Base-by-base conservation (phyloP, 257 asterid species). In the Capsicum pubescens region DNA sequence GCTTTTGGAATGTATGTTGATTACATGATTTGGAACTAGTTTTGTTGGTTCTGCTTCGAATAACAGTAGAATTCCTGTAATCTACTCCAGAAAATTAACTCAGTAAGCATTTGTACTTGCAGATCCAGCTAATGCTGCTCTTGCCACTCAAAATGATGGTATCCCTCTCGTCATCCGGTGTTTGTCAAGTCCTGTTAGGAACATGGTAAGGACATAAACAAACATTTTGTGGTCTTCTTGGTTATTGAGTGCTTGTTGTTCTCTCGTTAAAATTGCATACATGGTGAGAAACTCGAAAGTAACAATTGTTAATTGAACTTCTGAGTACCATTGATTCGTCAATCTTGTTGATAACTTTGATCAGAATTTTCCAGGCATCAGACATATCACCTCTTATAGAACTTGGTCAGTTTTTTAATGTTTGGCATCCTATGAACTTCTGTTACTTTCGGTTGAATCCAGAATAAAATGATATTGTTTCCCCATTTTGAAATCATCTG, bases 191-290 rank as follows among this genome's bases (percentile, higher is more conserved):
- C 44, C 44, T 39, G 44, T 39, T 39, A 39, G 44, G 44, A 39
- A 4, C 44, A 39, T 97, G 91, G 98, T 96, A 93, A 90, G 57
- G 64, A 44, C 15, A 52, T 76, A 12, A 46, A 71, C 42, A 72
- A 48, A 48, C 80, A 19, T 8, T 74, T n/a, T 19, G 7, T 74
- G 59, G 80, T 72, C 7, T 72, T 46, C 42, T 19, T 71, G 60
- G 11, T 21, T 54, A 15, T 59, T 58, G 82, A 57, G 13, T 76
- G 46, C 15, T 76, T 76, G 63, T 21, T 50, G 26, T 76, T 76
- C 26, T 52, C 48, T 12, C 1, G 26, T 12, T 52, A 76, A 76
- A 74, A 76, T 14, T 8, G 48, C 81, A 76, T 19, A 50, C 61
- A 21, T 74, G 21, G 21, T 50, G 42, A 7, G 59, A 19, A 46